Evolutionary conservation across 2,329 filamentous ascomycete genomes (phyloP).

Genomic region (Ceratocystis colombiana): DNA sequence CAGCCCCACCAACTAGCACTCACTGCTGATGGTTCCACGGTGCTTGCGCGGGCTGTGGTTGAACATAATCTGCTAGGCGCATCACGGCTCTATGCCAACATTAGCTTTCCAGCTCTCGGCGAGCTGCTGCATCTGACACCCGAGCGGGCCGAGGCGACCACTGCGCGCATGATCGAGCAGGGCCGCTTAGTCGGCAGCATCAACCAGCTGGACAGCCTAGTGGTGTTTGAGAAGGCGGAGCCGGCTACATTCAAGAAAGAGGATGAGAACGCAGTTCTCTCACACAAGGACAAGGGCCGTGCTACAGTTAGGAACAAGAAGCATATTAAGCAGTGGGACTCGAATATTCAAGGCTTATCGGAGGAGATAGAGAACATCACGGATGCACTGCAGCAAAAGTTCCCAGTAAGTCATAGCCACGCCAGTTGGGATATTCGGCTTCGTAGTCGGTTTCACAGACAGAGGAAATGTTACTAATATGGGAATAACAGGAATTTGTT

Average conservation of each 20-base stretch:
- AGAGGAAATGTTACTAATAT: background rate
- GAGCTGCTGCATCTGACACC: constrained; percentile 65
- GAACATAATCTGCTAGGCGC: constrained; percentile 91
- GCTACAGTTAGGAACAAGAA: constrained; percentile 54
- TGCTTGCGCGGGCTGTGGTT: constrained; percentile 83
- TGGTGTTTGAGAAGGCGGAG: constrained; percentile 73
- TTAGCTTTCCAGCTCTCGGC: constrained; percentile 64
- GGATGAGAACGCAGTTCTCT: constrained; percentile 35
- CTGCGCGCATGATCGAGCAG: constrained; percentile 92
- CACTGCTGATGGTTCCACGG: constrained; percentile 83
- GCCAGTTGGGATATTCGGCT: constrained; percentile 22
- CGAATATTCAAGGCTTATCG: constrained; percentile 72
- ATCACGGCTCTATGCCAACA: constrained; percentile 69
- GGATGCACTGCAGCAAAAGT: constrained; percentile 67
- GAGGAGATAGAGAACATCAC: constrained; percentile 86
- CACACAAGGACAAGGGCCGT: constrained; percentile 56
- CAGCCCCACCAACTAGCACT: constrained; percentile 81
- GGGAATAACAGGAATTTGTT: constrained; percentile 8
- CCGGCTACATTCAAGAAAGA: constrained; percentile 32
- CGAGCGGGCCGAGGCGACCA: constrained; percentile 79
- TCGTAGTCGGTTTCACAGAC: background rate
- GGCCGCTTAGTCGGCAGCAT: constrained; percentile 78
- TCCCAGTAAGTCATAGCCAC: constrained; percentile 46
- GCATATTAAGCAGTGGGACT: constrained; percentile 78
- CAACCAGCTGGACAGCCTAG: constrained; percentile 81